Percentiles rank a stretch among this genome's conserved stretches.
phyloP scores from a whole-genome alignment of 2,329 filamentous ascomycete species.

The Zymoseptoria passerinii region DNA sequence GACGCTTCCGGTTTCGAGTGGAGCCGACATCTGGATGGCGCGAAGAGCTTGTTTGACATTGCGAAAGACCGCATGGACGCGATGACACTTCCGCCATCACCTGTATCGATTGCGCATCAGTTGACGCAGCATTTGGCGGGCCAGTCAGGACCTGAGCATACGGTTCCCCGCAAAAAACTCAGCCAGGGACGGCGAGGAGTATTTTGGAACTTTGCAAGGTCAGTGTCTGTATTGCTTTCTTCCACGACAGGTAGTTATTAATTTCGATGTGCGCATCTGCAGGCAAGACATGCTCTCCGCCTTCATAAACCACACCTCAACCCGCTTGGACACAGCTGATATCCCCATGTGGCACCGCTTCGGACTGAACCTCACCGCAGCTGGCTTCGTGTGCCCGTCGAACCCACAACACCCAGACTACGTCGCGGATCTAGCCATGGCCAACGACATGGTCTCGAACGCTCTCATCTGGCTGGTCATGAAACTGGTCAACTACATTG shows the following conservation, averaged over 20 bases:
- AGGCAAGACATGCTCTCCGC: constrained; percentile 57
- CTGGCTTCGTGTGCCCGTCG: constrained; percentile 44
- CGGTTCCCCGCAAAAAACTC: constrained; percentile 26
- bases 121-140: constrained; percentile 12
- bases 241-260: background rate
- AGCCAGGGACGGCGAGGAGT: constrained; percentile 51
- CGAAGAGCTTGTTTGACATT: constrained; percentile 53
- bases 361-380: constrained; percentile 49
- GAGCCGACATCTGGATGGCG: constrained; percentile 56
- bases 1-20: constrained; percentile 56
- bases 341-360: constrained; percentile 56
- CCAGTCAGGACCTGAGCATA: constrained; percentile 2
- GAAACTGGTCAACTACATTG: constrained; percentile 59
- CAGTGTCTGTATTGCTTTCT: background rate
- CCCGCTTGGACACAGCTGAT: constrained; percentile 54
- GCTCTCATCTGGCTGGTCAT: constrained; percentile 57
- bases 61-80: constrained; percentile 44
- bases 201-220: constrained; percentile 57
- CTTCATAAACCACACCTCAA: constrained; percentile 54
- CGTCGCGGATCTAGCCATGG: constrained; percentile 41
- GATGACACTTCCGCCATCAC: constrained; percentile 36
- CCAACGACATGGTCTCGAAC: constrained; percentile 57
- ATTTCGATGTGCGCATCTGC: background rate
- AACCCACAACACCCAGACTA: constrained; percentile 38
- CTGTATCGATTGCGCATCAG: constrained; percentile 20